Evolutionary conservation across 106 monocot genomes (phyloP).

Genomic region (Dioscorea zingiberensis): DNA sequence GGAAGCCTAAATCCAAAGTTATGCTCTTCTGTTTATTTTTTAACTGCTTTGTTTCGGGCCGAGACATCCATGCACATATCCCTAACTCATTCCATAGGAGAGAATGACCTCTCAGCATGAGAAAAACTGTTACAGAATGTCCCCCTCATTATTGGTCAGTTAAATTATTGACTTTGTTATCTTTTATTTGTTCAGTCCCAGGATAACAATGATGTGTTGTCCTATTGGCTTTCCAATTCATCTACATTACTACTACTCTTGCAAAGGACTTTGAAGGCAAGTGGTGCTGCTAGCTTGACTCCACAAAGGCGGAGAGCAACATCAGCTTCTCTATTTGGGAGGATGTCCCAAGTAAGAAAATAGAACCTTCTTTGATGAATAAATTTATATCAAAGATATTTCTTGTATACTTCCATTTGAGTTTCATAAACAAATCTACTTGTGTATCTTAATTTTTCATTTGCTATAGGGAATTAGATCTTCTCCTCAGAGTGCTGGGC

Average conservation of each 20-base stretch:
- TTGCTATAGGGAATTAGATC: slow-evolving; percentile 12
- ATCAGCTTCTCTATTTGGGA: slow-evolving; percentile 18
- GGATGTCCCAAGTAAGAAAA: slow-evolving; percentile 15
- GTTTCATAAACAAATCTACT: too few relatives aligned
- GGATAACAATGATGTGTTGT: slow-evolving; percentile 26
- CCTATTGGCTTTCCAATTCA: slow-evolving; percentile 43
- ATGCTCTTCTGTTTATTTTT: too few relatives aligned
- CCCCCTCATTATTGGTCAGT: too few relatives aligned
- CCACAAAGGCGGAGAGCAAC: slow-evolving; percentile 23
- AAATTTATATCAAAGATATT: too few relatives aligned
- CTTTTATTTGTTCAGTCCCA: slow-evolving; percentile 19
- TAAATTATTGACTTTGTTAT: too few relatives aligned
- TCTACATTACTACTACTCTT: slow-evolving; percentile 28
- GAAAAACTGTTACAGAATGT: too few relatives aligned
- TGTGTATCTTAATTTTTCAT: background rate
- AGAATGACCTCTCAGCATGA: too few relatives aligned
- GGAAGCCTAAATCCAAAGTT: too few relatives aligned
- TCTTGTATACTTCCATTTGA: too few relatives aligned
- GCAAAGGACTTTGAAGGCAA: slow-evolving; percentile 27
- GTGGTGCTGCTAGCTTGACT: slow-evolving; percentile 20
- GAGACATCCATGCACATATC: too few relatives aligned
- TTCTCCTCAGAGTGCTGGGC: slow-evolving; percentile 21
- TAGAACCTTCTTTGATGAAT: background rate
- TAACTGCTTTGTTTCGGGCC: too few relatives aligned
- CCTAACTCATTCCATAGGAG: too few relatives aligned